These are phyloP conservation scores for Aureobasidium subglaciale DNA, from an alignment of 2,329 filamentous ascomycete species.

Conservation along the genomic window DNA sequence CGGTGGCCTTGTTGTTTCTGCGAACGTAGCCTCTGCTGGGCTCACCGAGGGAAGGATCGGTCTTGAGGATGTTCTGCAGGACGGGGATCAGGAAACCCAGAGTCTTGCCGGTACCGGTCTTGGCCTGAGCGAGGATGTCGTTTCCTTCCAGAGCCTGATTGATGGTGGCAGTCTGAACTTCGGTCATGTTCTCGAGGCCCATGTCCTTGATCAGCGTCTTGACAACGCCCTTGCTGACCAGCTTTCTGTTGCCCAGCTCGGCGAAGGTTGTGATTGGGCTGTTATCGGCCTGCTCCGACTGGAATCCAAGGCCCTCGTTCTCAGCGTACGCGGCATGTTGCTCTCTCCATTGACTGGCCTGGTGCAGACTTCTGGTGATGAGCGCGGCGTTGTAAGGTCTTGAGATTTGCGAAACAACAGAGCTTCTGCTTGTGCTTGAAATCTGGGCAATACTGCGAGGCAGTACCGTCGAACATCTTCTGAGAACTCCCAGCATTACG, in stretches of 20 bases:
- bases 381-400: background rate
- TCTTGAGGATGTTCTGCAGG: conserved; percentile 66
- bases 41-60: conserved; percentile 55
- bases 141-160: conserved; percentile 68
- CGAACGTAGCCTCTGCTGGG: conserved; percentile 20
- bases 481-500: conserved; percentile 11
- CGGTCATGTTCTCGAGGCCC: conserved; percentile 79
- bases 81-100: conserved; percentile 84
- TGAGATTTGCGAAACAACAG: background rate
- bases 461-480: conserved; percentile 25
- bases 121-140: conserved; percentile 87
- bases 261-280: conserved; percentile 33
- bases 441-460: conserved; percentile 21
- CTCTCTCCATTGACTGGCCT: conserved; percentile 32
- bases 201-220: conserved; percentile 63
- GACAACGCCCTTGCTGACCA: conserved; percentile 61
- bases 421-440: conserved; percentile 8
- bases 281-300: conserved; percentile 13
- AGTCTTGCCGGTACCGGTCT: conserved; percentile 95
- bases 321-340: conserved; percentile 26
- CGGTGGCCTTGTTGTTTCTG: conserved; percentile 25
- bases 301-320: conserved; percentile 20
- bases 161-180: conserved; percentile 82
- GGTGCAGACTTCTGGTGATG: conserved; percentile 27
- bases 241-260: conserved; percentile 35